phyloP scores from a whole-genome alignment of 1,284 basidiomycete species.

The Afroboletus lepidellus region DNA sequence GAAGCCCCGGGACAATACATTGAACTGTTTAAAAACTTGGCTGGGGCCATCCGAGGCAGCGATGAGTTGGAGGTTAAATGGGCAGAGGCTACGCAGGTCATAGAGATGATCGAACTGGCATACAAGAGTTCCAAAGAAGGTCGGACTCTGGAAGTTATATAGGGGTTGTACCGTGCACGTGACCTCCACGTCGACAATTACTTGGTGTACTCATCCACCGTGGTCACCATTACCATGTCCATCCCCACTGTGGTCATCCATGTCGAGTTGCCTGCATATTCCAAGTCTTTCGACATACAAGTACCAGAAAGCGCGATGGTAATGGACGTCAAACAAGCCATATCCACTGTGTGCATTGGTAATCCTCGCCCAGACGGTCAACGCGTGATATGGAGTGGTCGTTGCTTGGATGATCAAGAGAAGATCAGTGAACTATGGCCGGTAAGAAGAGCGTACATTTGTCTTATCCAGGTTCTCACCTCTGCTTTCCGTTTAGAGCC shows the following conservation, averaged over 20 bases:
- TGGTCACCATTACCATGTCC: slow-evolving; percentile 26
- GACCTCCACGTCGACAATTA: slow-evolving; percentile 32
- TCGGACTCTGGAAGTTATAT: slow-evolving; percentile 41
- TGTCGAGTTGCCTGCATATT: slow-evolving; percentile 73
- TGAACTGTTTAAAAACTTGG: slow-evolving; percentile 65
- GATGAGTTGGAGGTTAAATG: slow-evolving; percentile 63
- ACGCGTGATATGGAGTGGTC: slow-evolving; percentile 71
- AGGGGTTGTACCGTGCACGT: slow-evolving; percentile 15
- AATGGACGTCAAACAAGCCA: slow-evolving; percentile 65
- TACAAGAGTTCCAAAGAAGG: slow-evolving; percentile 63
- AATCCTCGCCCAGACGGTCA: slow-evolving; percentile 66
- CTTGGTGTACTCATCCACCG: neutral
- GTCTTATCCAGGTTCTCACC: slow-evolving; percentile 8
- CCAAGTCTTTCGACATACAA: slow-evolving; percentile 59
- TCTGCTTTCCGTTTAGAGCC: slow-evolving; percentile 40
- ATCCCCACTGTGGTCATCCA: slow-evolving; percentile 52
- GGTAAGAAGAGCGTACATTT: slow-evolving; percentile 39
- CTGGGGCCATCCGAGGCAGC: slow-evolving; percentile 55
- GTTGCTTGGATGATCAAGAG: slow-evolving; percentile 64
- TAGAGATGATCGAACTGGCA: slow-evolving; percentile 74
- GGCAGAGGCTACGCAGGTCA: slow-evolving; percentile 64
- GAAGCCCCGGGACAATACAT: slow-evolving; percentile 57
- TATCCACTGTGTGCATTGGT: slow-evolving; percentile 60
- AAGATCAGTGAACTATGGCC: slow-evolving; percentile 67
- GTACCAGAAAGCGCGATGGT: slow-evolving; percentile 52